Percentiles rank a stretch among this genome's conserved stretches.
These are phyloP conservation scores for Pyrus pyrifolia DNA, from an alignment of 306 rosid species.

Conservation along the genomic window DNA sequence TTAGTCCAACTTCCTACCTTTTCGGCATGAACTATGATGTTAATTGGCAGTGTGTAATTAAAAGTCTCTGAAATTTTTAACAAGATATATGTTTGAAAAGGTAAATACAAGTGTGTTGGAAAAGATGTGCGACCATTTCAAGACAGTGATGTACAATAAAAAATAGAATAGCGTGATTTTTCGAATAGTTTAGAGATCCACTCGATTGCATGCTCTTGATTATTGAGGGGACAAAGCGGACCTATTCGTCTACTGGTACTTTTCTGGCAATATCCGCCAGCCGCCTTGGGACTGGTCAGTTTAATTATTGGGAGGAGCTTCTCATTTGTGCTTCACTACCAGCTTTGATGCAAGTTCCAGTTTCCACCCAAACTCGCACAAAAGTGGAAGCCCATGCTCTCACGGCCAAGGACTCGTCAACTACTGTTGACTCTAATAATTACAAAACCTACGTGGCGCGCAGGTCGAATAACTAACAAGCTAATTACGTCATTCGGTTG, in stretches of 20 bases:
- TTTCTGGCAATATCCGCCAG: neutral
- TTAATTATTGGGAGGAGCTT: conserved; percentile 1
- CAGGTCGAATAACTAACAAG: too few species aligned
- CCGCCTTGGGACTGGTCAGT: neutral
- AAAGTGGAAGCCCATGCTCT: conserved; percentile 32
- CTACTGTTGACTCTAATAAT: too few species aligned
- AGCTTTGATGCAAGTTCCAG: conserved; percentile 25
- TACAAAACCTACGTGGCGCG: too few species aligned
- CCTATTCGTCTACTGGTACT: neutral
- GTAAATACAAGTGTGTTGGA: too few species aligned
- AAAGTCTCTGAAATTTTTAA: too few species aligned
- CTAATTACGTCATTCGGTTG: too few species aligned
- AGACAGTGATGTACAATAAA: neutral
- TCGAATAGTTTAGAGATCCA: neutral
- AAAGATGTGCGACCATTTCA: neutral
- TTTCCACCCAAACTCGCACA: conserved; percentile 22
- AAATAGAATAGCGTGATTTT: neutral
- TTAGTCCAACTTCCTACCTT: too few species aligned
- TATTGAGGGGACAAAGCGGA: neutral
- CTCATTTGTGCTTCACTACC: conserved; percentile 29
- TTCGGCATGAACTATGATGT: too few species aligned
- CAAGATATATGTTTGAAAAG: too few species aligned
- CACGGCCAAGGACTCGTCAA: neutral
- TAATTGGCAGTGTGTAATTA: too few species aligned
- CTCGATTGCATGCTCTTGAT: neutral